Evolutionary conservation across 768 basidiomycete genomes (phyloP).

Genomic region (Mycena chlorophos): DNA sequence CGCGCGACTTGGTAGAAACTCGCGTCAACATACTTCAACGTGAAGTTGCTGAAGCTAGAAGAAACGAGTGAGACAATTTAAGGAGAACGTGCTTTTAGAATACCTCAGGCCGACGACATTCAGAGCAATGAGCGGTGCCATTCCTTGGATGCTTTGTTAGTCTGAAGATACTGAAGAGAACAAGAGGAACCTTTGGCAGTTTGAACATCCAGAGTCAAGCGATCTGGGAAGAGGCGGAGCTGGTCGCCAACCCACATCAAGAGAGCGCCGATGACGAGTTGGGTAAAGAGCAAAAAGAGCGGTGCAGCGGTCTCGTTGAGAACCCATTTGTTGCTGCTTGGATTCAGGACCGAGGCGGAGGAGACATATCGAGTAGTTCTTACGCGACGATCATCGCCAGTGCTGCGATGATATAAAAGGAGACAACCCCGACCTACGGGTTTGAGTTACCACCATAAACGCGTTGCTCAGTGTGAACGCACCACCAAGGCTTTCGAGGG

Average conservation of each 20-base stretch:
- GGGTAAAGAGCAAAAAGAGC: conserved; percentile 66
- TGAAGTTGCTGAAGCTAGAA: conserved; percentile 61
- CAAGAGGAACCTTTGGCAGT: conserved; percentile 54
- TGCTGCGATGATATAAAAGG: conserved; percentile 66
- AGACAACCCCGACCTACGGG: conserved; percentile 50
- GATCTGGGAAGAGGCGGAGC: conserved; percentile 47
- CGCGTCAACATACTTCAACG: conserved; percentile 70
- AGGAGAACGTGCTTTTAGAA: neutral
- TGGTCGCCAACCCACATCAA: conserved; percentile 45
- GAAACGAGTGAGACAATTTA: neutral
- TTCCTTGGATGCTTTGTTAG: too few relatives aligned
- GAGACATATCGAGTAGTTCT: neutral
- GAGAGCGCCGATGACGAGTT: conserved; percentile 64
- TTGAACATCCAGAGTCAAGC: conserved; percentile 45
- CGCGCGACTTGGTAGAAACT: conserved; percentile 82
- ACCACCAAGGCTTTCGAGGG: conserved; percentile 34
- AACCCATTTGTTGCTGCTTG: conserved; percentile 66
- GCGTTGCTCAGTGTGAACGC: conserved; percentile 8
- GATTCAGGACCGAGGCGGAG: neutral
- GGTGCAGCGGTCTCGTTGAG: conserved; percentile 56
- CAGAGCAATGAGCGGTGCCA: conserved; percentile 53
- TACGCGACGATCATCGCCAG: conserved; percentile 32
- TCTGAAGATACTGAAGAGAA: too few relatives aligned
- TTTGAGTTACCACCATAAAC: conserved; percentile 4
- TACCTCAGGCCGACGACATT: conserved; percentile 70